phyloP scores from a whole-genome alignment of 306 rosid species.

The Albizia julibrissin region DNA sequence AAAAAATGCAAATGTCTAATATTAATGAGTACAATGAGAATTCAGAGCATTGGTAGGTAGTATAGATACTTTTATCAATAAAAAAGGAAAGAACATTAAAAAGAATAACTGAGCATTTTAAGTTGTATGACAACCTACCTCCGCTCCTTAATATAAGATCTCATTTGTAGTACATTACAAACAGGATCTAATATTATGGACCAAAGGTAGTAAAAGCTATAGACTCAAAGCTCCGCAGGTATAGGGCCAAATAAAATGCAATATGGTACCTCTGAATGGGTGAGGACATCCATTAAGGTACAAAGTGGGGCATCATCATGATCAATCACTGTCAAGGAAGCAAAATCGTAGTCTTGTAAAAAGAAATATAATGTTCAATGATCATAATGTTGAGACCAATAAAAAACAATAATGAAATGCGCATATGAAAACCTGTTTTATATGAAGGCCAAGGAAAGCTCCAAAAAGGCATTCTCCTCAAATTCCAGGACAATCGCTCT shows the following conservation, averaged over 20 bases:
- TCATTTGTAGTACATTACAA: too few species aligned
- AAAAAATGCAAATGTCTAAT: not conserved
- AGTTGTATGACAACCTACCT: not conserved
- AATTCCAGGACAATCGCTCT: conserved; percentile 37
- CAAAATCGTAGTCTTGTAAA: conserved; percentile 7
- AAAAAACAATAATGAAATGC: conserved; percentile 20
- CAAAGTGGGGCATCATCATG: conserved; percentile 22
- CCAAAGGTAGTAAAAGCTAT: not conserved
- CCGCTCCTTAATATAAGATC: too few species aligned
- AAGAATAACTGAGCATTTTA: not conserved
- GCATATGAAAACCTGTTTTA: conserved; percentile 55
- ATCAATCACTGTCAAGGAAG: conserved; percentile 45
- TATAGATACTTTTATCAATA: not conserved
- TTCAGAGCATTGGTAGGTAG: not conserved
- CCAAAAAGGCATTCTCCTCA: conserved; percentile 45
- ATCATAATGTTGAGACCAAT: not conserved
- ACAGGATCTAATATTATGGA: too few species aligned
- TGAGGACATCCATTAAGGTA: conserved; percentile 65
- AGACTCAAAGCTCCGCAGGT: not conserved
- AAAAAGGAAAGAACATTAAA: not conserved
- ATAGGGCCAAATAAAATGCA: conserved; percentile 8
- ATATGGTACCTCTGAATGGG: conserved; percentile 52
- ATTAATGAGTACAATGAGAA: not conserved
- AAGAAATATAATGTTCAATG: conserved; percentile 13
- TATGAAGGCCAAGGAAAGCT: conserved; percentile 43